phyloP scores from a whole-genome alignment of 2,329 filamentous ascomycete genomes.

The Sordariomycetes sp. region DNA sequence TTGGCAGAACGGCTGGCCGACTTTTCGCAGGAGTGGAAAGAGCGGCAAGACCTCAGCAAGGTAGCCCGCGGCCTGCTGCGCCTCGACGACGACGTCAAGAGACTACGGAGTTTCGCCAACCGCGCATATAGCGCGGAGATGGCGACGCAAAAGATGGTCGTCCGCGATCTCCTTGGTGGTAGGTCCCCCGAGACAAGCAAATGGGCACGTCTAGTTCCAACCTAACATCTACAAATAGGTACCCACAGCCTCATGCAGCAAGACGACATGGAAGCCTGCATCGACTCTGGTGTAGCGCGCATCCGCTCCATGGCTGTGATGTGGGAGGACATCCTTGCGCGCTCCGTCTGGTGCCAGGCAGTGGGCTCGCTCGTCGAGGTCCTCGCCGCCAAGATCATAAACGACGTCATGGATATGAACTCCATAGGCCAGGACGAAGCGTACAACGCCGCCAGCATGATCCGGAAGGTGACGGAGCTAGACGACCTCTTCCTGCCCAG shows the following conservation, averaged over 20 bases:
- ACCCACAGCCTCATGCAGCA: constrained; percentile 47
- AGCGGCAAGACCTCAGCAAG: constrained; percentile 34
- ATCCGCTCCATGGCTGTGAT: constrained; percentile 38
- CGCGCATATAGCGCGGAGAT: constrained; percentile 50
- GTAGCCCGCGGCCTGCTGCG: constrained; percentile 40
- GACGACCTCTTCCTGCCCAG: constrained; percentile 46
- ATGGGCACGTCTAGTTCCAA: background rate
- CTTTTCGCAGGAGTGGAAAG: constrained; percentile 36
- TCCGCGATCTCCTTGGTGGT: constrained; percentile 48
- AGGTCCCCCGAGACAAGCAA: constrained; percentile 5
- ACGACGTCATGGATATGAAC: constrained; percentile 47
- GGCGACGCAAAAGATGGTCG: constrained; percentile 42
- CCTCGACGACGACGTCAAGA: constrained; percentile 45
- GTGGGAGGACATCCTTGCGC: constrained; percentile 45
- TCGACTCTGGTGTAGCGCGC: constrained; percentile 38
- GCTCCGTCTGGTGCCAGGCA: constrained; percentile 50
- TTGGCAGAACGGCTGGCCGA: constrained; percentile 42
- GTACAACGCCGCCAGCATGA: constrained; percentile 45
- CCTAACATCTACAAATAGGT: constrained; percentile 14
- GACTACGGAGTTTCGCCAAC: constrained; percentile 44
- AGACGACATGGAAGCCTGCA: constrained; percentile 35
- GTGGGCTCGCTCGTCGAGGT: constrained; percentile 46
- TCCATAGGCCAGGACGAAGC: constrained; percentile 52
- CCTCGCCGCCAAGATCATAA: constrained; percentile 43
- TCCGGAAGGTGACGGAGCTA: constrained; percentile 40